Percentiles rank a stretch among this genome's conserved stretches.
Conservation (phyloP, 352 stramenopile genomes). For the Pythium rhizo-oryzae region DNA sequence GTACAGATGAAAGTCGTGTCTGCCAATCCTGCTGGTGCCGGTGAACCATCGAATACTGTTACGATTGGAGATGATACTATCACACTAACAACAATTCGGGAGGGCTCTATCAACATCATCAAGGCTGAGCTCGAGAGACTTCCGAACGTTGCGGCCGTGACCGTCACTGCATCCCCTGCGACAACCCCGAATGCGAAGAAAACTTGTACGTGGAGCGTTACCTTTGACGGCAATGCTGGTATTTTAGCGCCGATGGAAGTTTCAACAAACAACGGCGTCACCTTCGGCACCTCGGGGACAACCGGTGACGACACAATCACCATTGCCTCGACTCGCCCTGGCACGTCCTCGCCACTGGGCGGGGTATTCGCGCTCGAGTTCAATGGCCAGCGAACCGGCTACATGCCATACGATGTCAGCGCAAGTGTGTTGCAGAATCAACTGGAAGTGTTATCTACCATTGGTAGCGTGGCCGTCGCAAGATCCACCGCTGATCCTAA, state of each 20-base stretch:
- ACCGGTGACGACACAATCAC: slow-evolving; percentile 52
- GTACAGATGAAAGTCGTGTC: slow-evolving; percentile 72
- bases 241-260: slow-evolving; percentile 61
- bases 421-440: slow-evolving; percentile 86
- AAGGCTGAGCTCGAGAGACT: slow-evolving; percentile 94
- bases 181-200: slow-evolving; percentile 45
- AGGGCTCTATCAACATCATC: slow-evolving; percentile 92
- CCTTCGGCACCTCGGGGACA: slow-evolving; percentile 39
- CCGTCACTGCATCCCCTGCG: slow-evolving; percentile 61
- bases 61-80: slow-evolving; percentile 86
- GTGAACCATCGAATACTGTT: slow-evolving; percentile 37
- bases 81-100: slow-evolving; percentile 64
- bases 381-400: slow-evolving; percentile 88
- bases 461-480: slow-evolving; percentile 88
- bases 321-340: slow-evolving; percentile 36
- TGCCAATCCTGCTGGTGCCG: slow-evolving; percentile 34
- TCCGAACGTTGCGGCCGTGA: slow-evolving; percentile 89
- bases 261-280: slow-evolving; percentile 41
- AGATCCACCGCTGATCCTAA: slow-evolving; percentile 90
- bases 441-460: slow-evolving; percentile 89
- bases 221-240: slow-evolving; percentile 94
- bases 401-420: slow-evolving; percentile 90
- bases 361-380: slow-evolving; percentile 91
- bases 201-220: slow-evolving; percentile 92
- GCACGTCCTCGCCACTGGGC: slow-evolving; percentile 59